phyloP scores from a whole-genome alignment of 345 rosid genomes.

The Hypericum perforatum region DNA sequence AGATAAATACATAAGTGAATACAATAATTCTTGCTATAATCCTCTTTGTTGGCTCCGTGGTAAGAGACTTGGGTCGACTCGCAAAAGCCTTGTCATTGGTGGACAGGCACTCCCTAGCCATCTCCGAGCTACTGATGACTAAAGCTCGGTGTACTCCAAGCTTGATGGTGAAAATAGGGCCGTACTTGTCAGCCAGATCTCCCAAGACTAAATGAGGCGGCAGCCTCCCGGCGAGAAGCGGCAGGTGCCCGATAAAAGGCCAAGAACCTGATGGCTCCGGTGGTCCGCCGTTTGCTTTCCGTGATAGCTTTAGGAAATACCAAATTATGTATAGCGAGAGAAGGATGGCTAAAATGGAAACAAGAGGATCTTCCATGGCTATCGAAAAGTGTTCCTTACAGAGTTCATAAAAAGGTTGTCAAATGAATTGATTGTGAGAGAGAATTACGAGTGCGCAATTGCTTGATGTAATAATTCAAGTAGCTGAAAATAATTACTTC shows the following conservation, averaged over 20 bases:
- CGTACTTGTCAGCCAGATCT: slow-evolving; percentile 24
- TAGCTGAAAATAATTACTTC: no score
- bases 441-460: no score
- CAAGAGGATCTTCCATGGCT: no score
- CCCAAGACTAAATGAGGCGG: slow-evolving; percentile 22
- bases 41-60: no score
- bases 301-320: neutral
- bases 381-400: no score
- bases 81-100: slow-evolving; percentile 17
- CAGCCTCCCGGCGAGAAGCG: slow-evolving; percentile 11
- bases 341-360: neutral
- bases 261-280: slow-evolving; percentile 7
- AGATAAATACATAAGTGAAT: no score
- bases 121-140: slow-evolving; percentile 23
- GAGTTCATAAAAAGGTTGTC: no score
- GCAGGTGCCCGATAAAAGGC: slow-evolving; percentile 13
- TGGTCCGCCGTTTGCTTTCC: neutral
- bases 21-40: no score
- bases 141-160: slow-evolving; percentile 17
- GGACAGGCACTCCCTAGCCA: slow-evolving; percentile 24
- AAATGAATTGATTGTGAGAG: no score
- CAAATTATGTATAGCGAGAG: neutral
- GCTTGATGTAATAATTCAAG: no score
- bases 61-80: no score
- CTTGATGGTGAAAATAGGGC: slow-evolving; percentile 27